phyloP scores from a whole-genome alignment of 331 rosid genomes.

The Telfairia occidentalis region DNA sequence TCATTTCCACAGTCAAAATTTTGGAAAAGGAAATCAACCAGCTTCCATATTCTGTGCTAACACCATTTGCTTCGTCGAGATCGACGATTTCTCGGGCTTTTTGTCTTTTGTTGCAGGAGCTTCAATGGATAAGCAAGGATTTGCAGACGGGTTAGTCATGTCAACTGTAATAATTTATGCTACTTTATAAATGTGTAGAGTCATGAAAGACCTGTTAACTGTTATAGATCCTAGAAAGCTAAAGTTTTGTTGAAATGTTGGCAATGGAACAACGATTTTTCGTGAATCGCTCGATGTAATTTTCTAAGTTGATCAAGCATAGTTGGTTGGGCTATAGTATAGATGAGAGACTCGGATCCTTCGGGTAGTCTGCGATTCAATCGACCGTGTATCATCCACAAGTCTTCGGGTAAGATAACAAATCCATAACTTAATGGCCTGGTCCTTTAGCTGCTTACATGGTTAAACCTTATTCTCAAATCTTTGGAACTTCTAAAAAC shows the following conservation, averaged over 20 bases:
- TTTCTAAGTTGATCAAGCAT: not conserved
- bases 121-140: not conserved
- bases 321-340: not conserved
- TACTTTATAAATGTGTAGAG: not conserved
- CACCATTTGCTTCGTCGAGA: not conserved
- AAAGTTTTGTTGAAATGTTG: not conserved
- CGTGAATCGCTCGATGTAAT: not conserved
- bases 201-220: not conserved
- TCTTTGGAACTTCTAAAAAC: not conserved
- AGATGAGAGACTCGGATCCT: not conserved
- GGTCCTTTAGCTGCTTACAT: not conserved
- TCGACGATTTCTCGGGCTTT: not conserved
- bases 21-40: not conserved
- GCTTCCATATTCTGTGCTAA: not conserved
- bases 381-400: not conserved
- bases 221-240: not conserved
- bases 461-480: not conserved
- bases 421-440: not conserved
- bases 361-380: not conserved
- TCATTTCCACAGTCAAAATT: not conserved
- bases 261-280: not conserved
- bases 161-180: not conserved
- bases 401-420: not conserved
- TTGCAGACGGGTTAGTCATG: slow-evolving; percentile 1
- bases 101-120: not conserved